These are phyloP conservation scores for Mycena citricolor DNA, from an alignment of 1,284 basidiomycete species.

Conservation along the genomic window DNA sequence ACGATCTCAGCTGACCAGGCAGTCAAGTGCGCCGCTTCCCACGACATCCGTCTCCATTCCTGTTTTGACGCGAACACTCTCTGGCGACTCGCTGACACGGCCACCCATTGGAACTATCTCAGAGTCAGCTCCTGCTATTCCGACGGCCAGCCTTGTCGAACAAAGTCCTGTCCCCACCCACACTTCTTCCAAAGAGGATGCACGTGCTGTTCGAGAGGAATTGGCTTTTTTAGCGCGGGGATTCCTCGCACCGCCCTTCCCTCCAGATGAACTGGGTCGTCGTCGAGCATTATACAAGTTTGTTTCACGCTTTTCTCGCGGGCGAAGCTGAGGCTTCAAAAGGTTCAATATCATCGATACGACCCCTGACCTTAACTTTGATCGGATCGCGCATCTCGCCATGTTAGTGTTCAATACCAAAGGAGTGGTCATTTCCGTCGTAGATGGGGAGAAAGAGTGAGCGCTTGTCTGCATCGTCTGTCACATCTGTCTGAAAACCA, in stretches of 20 bases:
- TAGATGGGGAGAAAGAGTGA: constrained; percentile 82
- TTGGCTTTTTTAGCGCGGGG: constrained; percentile 37
- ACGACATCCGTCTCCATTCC: too few species aligned
- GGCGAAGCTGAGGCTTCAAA: constrained; percentile 17
- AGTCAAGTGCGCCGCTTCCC: constrained; percentile 23
- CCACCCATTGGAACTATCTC: too few species aligned
- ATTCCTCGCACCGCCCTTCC: constrained; percentile 74
- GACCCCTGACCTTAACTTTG: constrained; percentile 85
- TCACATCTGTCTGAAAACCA: constrained; percentile 6
- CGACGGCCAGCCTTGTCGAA: constrained; percentile 23
- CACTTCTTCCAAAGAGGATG: constrained; percentile 39
- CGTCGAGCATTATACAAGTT: constrained; percentile 80
- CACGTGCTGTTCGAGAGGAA: constrained; percentile 61
- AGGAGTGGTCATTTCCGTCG: constrained; percentile 78
- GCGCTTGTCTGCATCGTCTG: constrained; percentile 25
- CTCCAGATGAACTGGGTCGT: constrained; percentile 79
- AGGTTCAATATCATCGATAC: constrained; percentile 89
- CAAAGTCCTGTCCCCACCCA: constrained; percentile 33
- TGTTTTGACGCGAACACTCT: too few species aligned
- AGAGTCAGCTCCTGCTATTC: too few species aligned
- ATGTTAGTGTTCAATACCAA: constrained; percentile 93
- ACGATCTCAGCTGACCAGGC: constrained; percentile 9
- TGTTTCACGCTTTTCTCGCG: constrained; percentile 25
- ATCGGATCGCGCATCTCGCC: constrained; percentile 85
- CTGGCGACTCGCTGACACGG: too few species aligned